Evolutionary conservation across 345 rosid species (phyloP), one percentile per base, ranked within the genome.

Genomic region (Iberis pinnata): DNA sequence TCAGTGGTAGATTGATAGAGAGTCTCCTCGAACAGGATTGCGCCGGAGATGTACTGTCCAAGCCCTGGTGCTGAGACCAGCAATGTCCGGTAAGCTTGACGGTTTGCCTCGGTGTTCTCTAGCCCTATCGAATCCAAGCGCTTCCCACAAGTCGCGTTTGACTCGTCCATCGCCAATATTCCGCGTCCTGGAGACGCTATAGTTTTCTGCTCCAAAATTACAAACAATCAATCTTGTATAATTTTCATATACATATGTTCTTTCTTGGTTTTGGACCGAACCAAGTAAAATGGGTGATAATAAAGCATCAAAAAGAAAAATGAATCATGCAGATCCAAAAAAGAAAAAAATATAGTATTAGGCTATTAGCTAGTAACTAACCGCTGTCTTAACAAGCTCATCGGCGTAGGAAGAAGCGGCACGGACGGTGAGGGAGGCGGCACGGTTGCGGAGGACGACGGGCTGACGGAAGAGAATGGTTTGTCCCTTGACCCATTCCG

Each of bases 91-190:
- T 80, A 90, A 22, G 98, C 96, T 65, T 86, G 94, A 53, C 96
- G 88, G 78, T 89, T 89, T 50, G 87, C 90, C 82, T 86, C 96
- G 0, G 94, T 86, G 87, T 86, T 89, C 82, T 89, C 95, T 41
- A 84, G 65, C 69, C 97, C 96, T 5, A 86, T 86, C 0, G 97
- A 86, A 7, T 82, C 96, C 26, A 89, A 78, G 45, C 97, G 80
- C 64, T 86, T 89, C 58, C 98, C 98, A 26, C 94, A 90, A 57
- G 98, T 90, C 51, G 96, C 96, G 57, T 86, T 86, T 0, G 96
- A 90, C 75, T 90, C 98, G 9, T 90, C 96, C 98, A 90, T 89
- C 54, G 97, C 96, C 82, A 89, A 64, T 39, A 89, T 89, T 40
- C 97, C 95, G 45, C 88, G 86, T 18, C 97, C 94, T 0, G 96